Evolutionary conservation across 2,329 filamentous ascomycete species (phyloP), one percentile per base, ranked within the genome.

Genomic region (Ceratocystis ficicola): DNA sequence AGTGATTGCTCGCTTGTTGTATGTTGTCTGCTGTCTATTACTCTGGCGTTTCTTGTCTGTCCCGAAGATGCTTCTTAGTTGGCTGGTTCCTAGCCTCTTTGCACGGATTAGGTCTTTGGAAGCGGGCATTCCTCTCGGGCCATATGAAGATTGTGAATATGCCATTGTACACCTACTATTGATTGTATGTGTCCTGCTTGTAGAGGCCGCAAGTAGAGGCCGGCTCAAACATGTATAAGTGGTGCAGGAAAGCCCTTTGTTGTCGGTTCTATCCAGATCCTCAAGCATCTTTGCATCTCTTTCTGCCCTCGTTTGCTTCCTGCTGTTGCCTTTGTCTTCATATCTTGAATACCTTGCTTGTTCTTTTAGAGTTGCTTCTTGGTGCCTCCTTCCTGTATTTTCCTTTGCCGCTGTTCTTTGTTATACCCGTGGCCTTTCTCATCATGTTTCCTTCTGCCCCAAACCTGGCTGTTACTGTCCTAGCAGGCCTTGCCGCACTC

Each of bases 401-500:
- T 3, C 12, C 15, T 17, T 32, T 30, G 8, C 17, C 8, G 0
- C 52, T 7, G 30, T 61, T 20, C 17, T 22, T 6, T 22, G 32
- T 36, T 36, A 36, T 36, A 36, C 32, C 32, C 32, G 3, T 8
- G 32, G 32, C 32, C 3, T 36, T 36, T 36, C 32, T 44, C 44
- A 36, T 10, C 22, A 63, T 63, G 61, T 36, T 50, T 22, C 25
- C 17, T 17, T 63, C 30, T 7, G 15, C 25, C 25, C 36, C 61
- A 17, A 30, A 44, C 3, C 46, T 46, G 44, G 44, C 61, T 25
- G 44, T 46, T 28, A 28, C 44, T 25, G 61, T 46, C 12, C 22
- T 66, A 36, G 36, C 61, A 4, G 64, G 44, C 2, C 25, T 66
- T 63, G 44, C 64, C 48, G 60, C 69, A 20, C 67, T 73, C 20